phyloP scores from a whole-genome alignment of 441 rosid species.

The Viola pubescens region DNA sequence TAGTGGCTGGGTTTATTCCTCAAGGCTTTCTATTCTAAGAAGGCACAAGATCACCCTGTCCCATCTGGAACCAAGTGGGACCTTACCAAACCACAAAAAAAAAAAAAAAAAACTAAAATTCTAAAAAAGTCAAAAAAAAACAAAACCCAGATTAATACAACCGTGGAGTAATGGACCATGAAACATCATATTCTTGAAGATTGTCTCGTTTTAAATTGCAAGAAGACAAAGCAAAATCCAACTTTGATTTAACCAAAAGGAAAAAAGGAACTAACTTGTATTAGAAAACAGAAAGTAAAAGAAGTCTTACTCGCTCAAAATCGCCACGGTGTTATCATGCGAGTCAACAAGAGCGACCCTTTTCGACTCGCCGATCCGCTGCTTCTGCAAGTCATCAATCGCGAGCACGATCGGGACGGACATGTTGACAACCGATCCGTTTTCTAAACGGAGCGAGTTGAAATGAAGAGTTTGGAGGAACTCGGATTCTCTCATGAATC shows the following conservation, averaged over 20 bases:
- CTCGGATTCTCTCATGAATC: slow-evolving; percentile 97
- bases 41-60: too few relatives aligned
- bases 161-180: too few relatives aligned
- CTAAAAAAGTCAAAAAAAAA: too few relatives aligned
- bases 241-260: too few relatives aligned
- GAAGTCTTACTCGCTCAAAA: slow-evolving; percentile 60
- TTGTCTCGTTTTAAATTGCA: not conserved
- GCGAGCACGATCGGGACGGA: slow-evolving; percentile 89
- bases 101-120: not conserved
- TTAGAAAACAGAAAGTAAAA: not conserved
- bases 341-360: slow-evolving; percentile 68
- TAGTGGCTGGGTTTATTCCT: too few relatives aligned
- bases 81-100: not conserved
- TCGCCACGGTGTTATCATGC: slow-evolving; percentile 50
- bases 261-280: not conserved
- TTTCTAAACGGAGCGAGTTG: slow-evolving; percentile 76
- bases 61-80: too few relatives aligned
- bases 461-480: slow-evolving; percentile 99
- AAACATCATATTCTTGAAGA: too few relatives aligned
- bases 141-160: too few relatives aligned
- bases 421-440: slow-evolving; percentile 89
- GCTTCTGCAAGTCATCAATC: slow-evolving; percentile 65
- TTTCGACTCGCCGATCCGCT: slow-evolving; percentile 49
- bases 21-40: too few relatives aligned
- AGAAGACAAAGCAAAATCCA: not conserved